These are phyloP conservation scores for Rhododendron ovatum DNA, from an alignment of 148 eudicot genomes.

Conservation along the genomic window DNA sequence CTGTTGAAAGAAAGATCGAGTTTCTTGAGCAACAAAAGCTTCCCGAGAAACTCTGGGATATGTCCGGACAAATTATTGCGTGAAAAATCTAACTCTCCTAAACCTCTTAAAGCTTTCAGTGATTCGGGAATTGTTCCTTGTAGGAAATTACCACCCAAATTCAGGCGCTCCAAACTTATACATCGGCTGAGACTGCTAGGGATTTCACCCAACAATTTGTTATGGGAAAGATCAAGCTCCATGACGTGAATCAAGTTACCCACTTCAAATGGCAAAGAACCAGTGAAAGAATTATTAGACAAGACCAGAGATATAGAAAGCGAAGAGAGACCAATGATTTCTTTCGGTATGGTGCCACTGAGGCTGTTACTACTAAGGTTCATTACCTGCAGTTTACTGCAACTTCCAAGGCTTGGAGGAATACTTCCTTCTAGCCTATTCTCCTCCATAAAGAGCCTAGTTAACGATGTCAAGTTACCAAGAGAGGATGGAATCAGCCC, in stretches of 20 bases:
- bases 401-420: constrained; percentile 27
- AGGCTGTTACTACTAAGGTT: constrained; percentile 23
- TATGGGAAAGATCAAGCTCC: constrained; percentile 19
- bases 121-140: constrained; percentile 29
- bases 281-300: constrained; percentile 21
- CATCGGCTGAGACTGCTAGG: constrained; percentile 27
- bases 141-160: constrained; percentile 20
- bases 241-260: constrained; percentile 14
- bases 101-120: constrained; percentile 18
- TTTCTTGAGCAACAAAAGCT: constrained; percentile 7
- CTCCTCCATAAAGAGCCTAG: neutral
- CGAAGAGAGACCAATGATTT: constrained; percentile 20
- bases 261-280: constrained; percentile 30
- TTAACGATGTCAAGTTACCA: neutral
- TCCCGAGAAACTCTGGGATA: constrained; percentile 29
- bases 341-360: constrained; percentile 24
- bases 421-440: constrained; percentile 20
- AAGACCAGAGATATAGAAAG: constrained; percentile 12
- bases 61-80: constrained; percentile 32
- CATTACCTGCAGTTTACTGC: constrained; percentile 16
- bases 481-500: too few relatives aligned
- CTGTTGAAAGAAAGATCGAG: constrained; percentile 28
- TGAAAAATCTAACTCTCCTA: constrained; percentile 36
- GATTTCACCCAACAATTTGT: constrained; percentile 34
- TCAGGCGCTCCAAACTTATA: constrained; percentile 8